Conservation (phyloP, 2,329 filamentous ascomycete genomes). For the Botrytis pseudocinerea region DNA sequence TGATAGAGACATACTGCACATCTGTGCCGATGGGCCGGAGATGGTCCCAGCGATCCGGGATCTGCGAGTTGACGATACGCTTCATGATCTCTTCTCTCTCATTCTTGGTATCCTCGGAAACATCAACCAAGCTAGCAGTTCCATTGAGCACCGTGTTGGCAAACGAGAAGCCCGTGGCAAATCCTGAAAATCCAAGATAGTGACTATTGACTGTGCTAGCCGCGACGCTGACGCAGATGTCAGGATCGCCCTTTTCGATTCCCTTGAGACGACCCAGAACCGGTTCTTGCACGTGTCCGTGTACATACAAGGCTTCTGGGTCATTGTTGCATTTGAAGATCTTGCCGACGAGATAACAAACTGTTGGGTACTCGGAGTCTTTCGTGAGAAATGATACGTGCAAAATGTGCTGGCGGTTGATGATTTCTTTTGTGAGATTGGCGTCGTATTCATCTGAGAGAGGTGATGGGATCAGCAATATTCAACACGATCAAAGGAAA, state of each 20-base stretch:
- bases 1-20: not conserved
- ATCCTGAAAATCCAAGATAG: not conserved
- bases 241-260: not conserved
- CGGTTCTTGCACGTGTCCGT: not conserved
- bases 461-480: not conserved
- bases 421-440: not conserved
- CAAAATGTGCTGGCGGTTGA: not conserved
- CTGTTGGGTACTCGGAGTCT: constrained; percentile 3
- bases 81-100: not conserved
- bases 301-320: not conserved
- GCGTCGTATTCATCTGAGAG: not conserved
- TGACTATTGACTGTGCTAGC: constrained; percentile 2
- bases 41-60: not conserved
- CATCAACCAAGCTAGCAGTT: not conserved
- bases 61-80: not conserved
- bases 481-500: not conserved
- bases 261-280: not conserved
- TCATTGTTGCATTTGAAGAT: not conserved
- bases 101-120: not conserved
- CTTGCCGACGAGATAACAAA: constrained; percentile 4
- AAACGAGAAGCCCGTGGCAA: not conserved
- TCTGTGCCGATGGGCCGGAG: not conserved
- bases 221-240: not conserved
- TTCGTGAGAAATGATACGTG: not conserved
- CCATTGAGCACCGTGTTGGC: not conserved